Evolutionary conservation across 2,329 filamentous ascomycete genomes (phyloP), one percentile per base, ranked within the genome.

Genomic region (Aspergillus pseudonomiae): DNA sequence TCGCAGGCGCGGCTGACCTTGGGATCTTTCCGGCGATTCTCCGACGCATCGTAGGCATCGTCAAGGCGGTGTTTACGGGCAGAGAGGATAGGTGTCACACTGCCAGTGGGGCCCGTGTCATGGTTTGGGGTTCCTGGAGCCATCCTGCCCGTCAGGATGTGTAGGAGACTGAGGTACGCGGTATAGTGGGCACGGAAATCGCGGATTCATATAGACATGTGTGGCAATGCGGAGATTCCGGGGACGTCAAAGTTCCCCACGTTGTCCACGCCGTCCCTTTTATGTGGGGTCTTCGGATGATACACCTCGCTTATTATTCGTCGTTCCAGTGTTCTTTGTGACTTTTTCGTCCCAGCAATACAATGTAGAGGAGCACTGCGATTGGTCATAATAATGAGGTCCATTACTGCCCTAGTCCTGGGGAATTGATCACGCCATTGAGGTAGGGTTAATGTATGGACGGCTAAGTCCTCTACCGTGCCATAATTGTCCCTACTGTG

Each of bases 1-100:
- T 69, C 67, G 56, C 67, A 68, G 3, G 67, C 67, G 24, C 67
- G 50, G 24, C 62, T 69, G 46, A 67, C 60, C n/a, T 69, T 69
- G 3, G 67, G 65, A 21, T 67, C 67, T 64, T 66, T 68, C 21
- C 67, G 62, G 19, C 64, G 67, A 41, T 66, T 69, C 30, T 67
- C 65, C 24, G 48, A 24, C n/a, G 11, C 34, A 46, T 21, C n/a
- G 43, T 46, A 36, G 6, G 14, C 36, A 41, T 41, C 36, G 6
- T 19, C 36, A 41, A 19, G 43, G 1, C 10, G 43, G 10, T 24
- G 43, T 16, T 46, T 46, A 9, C 43, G 43, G 19, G n/a, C 24
- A 14, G 43, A 46, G 43, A 9, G n/a, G 21, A 14, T 6, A 14
- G 43, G 21, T 3, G 43, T 21, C 11, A 24, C 19, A 3, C 12